Conservation (phyloP, 208 protist genomes). For the Trypanosomatidae sp. region DNA sequence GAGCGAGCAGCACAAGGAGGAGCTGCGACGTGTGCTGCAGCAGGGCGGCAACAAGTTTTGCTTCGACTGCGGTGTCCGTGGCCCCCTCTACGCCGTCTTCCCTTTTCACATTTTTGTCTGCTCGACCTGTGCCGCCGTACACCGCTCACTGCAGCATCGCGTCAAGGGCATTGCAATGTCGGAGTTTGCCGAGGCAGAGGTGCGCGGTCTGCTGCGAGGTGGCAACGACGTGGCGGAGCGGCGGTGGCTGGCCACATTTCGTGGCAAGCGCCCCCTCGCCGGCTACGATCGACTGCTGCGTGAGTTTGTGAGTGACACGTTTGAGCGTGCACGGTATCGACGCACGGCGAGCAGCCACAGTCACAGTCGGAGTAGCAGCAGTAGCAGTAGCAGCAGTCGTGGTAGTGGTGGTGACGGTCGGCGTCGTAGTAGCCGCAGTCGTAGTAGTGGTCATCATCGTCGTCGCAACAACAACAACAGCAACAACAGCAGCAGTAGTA, state of each 20-base stretch:
- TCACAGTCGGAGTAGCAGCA: conserved; percentile 6
- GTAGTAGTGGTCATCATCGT: too few species aligned
- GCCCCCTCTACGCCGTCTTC: conserved; percentile 58
- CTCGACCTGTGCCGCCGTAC: conserved; percentile 61
- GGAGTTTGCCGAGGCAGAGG: conserved; percentile 66
- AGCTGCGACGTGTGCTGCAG: conserved; percentile 38
- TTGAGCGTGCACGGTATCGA: conserved; percentile 16
- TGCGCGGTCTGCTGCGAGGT: conserved; percentile 20
- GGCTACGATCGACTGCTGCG: conserved; percentile 25
- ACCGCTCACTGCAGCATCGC: conserved; percentile 78
- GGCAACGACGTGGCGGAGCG: conserved; percentile 53
- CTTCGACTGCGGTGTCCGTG: conserved; percentile 51
- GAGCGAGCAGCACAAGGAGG: conserved; percentile 42
- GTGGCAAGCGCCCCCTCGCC: conserved; percentile 12
- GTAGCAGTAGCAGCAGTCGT: too few species aligned
- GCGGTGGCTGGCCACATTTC: conserved; percentile 43
- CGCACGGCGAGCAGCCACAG: conserved; percentile 13
- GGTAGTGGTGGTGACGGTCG: too few species aligned
- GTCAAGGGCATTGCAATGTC: conserved; percentile 83
- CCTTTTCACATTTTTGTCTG: conserved; percentile 72
- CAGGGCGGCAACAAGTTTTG: conserved; percentile 54
- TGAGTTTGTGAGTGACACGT: conserved; percentile 23
- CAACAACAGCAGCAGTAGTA: too few species aligned
- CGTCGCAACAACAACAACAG: too few species aligned
- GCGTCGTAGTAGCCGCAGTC: too few species aligned